A percentile compares a stretch with the other conserved stretches of the same genome.
These are phyloP conservation scores for Acanthamoeba healyi DNA, from an alignment of 208 protist species.

Conservation along the genomic window DNA sequence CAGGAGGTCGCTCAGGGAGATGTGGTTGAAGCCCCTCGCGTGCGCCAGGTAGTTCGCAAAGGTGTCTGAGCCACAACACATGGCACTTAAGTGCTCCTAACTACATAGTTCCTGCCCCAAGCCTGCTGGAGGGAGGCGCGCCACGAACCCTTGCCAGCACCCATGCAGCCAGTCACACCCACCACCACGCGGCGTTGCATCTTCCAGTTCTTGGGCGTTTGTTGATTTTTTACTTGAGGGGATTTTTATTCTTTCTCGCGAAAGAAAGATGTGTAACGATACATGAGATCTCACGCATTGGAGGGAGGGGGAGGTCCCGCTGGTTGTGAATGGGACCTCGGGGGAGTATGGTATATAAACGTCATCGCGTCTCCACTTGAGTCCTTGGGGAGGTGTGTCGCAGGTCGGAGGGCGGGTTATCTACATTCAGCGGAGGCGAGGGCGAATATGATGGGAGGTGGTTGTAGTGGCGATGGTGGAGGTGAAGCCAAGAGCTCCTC, in stretches of 20 bases:
- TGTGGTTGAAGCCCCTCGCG: background rate
- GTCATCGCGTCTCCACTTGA: background rate
- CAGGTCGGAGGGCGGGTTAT: background rate
- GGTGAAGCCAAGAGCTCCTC: background rate
- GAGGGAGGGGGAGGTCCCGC: too few species aligned
- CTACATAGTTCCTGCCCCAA: too few species aligned
- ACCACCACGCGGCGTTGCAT: background rate
- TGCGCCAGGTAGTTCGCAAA: slow-evolving; percentile 2
- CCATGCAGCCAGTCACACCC: background rate
- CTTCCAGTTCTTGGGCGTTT: background rate
- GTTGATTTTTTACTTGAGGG: background rate
- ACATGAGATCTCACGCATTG: background rate
- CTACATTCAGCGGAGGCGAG: background rate
- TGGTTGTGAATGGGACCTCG: too few species aligned
- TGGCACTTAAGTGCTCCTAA: too few species aligned
- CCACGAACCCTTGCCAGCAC: background rate
- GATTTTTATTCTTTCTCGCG: background rate
- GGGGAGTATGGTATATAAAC: background rate
- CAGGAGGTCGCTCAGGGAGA: slow-evolving; percentile 51
- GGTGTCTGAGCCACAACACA: background rate
- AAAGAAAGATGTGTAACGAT: background rate
- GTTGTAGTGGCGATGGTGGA: too few species aligned
- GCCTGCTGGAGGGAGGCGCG: too few species aligned
- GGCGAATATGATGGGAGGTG: too few species aligned
- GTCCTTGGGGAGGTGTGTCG: background rate